Percentiles rank a stretch among this genome's conserved stretches.
These are phyloP conservation scores for Plantago elongata DNA, from an alignment of 257 asterid genomes.

Conservation along the genomic window DNA sequence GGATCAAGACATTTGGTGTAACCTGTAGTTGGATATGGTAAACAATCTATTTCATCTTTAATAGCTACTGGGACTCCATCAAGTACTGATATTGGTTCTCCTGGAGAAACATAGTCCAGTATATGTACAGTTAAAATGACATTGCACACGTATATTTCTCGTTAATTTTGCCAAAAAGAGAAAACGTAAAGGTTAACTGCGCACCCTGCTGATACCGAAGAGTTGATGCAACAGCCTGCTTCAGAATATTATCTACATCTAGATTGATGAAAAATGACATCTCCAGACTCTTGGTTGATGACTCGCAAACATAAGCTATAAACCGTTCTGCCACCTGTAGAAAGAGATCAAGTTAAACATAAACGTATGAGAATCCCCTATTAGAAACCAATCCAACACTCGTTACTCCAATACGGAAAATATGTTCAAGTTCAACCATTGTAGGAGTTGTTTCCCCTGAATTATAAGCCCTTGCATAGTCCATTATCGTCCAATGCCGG, in stretches of 20 bases:
- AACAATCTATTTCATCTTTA: constrained; percentile 87
- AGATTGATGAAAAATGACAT: constrained; percentile 75
- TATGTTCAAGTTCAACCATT: constrained; percentile 37
- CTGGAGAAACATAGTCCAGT: constrained; percentile 25
- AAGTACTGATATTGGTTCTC: constrained; percentile 60
- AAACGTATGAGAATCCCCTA: neutral
- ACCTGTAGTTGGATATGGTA: constrained; percentile 95
- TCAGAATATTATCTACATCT: constrained; percentile 48
- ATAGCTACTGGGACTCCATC: constrained; percentile 86
- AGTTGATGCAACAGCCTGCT: constrained; percentile 70
- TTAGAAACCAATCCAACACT: neutral
- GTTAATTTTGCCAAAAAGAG: no score
- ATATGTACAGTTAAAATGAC: neutral
- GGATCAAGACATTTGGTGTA: neutral
- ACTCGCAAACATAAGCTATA: constrained; percentile 41
- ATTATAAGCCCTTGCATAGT: constrained; percentile 58
- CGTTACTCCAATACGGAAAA: neutral
- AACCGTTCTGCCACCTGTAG: constrained; percentile 55
- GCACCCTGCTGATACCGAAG: constrained; percentile 60
- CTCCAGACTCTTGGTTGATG: constrained; percentile 36
- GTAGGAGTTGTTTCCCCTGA: constrained; percentile 54
- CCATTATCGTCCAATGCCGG: constrained; percentile 62
- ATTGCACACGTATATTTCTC: neutral
- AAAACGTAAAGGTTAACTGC: neutral
- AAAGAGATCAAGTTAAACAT: neutral